Evolutionary conservation across 2,329 filamentous ascomycete species (phyloP), one percentile per base, ranked within the genome.

Genomic region (Parafenestella ontariensis): DNA sequence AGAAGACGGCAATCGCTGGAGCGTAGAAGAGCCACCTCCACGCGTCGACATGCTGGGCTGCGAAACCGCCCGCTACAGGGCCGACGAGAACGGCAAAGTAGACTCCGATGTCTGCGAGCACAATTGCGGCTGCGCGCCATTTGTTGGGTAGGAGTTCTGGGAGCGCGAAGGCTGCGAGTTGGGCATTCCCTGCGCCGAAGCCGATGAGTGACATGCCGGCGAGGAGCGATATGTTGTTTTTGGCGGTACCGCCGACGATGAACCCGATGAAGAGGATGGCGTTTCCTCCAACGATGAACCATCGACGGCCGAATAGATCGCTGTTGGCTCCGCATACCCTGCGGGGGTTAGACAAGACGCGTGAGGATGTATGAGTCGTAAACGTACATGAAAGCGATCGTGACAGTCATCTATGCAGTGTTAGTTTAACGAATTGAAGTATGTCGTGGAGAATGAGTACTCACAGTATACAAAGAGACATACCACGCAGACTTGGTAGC

Each of bases 141-240:
- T 81, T 82, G 66, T 81, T 81, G 0, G 79, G 79, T 1, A 82
- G 72, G 20, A 82, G 73, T 56, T 81, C 79, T 5, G 79, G 77
- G 1, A 81, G 71, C 7, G 78, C 78, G 62, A 81, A 79, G 15
- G 77, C 78, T 15, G 77, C 79, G 49, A 73, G 67, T 64, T 65
- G 62, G 37, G 58, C 61, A 52, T 65, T 62, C 4, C 62, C 58
- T 31, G 56, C 58, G 24, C 62, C 61, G 49, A 81, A 80, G 3
- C 79, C 79, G 31, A 77, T 74, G 20, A 81, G 59, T 1, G 74
- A 75, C 58, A 77, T 74, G 8, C 72, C 77, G 1, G 75, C 77
- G 46, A 78, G 75, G 28, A 81, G 55, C 6, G 73, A 54, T 9
- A 70, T 77, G 28, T 71, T 75, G 56, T 64, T 78, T 59, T 75